Conservation (phyloP, 1,139 yeast genomes). For the Sugiyamaella grinbergsii region DNA sequence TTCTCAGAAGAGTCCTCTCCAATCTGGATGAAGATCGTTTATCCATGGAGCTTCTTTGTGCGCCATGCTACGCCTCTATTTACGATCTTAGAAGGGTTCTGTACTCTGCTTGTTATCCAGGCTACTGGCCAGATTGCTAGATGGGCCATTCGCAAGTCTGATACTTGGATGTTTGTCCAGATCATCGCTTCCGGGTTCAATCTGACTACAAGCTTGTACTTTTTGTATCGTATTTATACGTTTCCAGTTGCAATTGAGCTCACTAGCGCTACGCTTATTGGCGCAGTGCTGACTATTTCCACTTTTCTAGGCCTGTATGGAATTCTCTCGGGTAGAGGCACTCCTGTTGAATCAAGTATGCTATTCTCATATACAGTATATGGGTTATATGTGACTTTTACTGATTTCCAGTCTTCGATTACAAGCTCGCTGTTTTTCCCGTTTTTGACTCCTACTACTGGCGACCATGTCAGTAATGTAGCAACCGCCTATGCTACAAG, state of each 20-base stretch:
- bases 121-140: slow-evolving; percentile 82
- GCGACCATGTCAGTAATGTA: background rate
- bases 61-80: slow-evolving; percentile 85
- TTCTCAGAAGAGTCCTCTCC: slow-evolving; percentile 42
- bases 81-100: slow-evolving; percentile 88
- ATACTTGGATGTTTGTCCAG: slow-evolving; percentile 77
- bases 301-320: slow-evolving; percentile 79
- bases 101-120: slow-evolving; percentile 85
- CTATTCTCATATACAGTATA: slow-evolving; percentile 89
- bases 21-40: slow-evolving; percentile 46
- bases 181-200: slow-evolving; percentile 74
- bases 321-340: slow-evolving; percentile 77
- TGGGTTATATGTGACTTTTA: slow-evolving; percentile 87
- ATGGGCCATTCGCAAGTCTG: slow-evolving; percentile 73
- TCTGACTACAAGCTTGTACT: slow-evolving; percentile 73
- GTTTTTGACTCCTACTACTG: slow-evolving; percentile 25
- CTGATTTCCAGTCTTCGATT: slow-evolving; percentile 56
- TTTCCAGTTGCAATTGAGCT: slow-evolving; percentile 67
- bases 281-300: slow-evolving; percentile 78
- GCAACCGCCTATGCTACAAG: background rate
- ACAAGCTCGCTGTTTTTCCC: slow-evolving; percentile 36
- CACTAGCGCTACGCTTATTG: slow-evolving; percentile 78
- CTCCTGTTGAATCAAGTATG: slow-evolving; percentile 84
- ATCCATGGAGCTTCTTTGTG: slow-evolving; percentile 69
- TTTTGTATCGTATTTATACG: slow-evolving; percentile 79